These are phyloP conservation scores for Vitis amurensis DNA, from an alignment of 164 flowering plant species.

Conservation along the genomic window DNA sequence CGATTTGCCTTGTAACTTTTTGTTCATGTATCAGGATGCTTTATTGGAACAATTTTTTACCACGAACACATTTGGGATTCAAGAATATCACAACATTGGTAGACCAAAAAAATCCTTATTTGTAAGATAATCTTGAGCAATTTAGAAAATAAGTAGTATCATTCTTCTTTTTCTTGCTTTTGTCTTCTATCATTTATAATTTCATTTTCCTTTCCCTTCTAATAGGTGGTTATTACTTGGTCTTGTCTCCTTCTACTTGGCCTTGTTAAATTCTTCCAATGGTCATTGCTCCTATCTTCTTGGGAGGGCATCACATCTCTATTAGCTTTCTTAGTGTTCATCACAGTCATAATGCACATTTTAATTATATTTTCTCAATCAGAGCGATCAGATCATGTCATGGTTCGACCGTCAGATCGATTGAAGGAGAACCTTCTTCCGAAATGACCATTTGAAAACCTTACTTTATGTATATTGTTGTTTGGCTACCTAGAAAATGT, in stretches of 20 bases:
- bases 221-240: slow-evolving; percentile 62
- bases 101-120: slow-evolving; percentile 64
- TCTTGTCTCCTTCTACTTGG: slow-evolving; percentile 38
- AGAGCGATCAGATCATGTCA: slow-evolving; percentile 9
- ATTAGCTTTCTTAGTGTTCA: slow-evolving; percentile 40
- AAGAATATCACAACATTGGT: slow-evolving; percentile 39
- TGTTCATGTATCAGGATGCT: slow-evolving; percentile 49
- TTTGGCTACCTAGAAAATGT: too few relatives aligned
- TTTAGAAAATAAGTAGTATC: neutral
- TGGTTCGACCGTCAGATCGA: neutral
- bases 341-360: slow-evolving; percentile 61
- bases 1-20: neutral
- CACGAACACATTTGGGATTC: slow-evolving; percentile 53
- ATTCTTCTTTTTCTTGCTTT: neutral
- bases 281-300: slow-evolving; percentile 52
- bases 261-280: slow-evolving; percentile 33
- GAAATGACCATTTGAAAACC: neutral
- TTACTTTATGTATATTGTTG: too few relatives aligned
- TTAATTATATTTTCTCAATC: slow-evolving; percentile 67
- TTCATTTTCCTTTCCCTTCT: too few relatives aligned
- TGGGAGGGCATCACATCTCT: slow-evolving; percentile 61
- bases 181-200: neutral
- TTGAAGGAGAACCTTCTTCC: slow-evolving; percentile 8
- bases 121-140: slow-evolving; percentile 32
- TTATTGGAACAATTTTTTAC: slow-evolving; percentile 58